Conservation (phyloP, 78 protist genomes). For the Speleostelium caveatum region DNA sequence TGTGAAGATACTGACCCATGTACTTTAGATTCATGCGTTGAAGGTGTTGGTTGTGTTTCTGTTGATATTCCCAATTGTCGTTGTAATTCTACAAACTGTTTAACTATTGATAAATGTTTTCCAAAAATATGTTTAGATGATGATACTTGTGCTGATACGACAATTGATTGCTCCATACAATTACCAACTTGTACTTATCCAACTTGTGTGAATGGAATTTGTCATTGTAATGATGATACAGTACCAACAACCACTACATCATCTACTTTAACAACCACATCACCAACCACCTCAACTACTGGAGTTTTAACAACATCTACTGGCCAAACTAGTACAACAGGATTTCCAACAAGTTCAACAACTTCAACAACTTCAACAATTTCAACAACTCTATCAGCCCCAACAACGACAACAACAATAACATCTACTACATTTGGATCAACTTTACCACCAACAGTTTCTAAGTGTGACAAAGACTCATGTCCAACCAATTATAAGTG, state of each 20-base stretch:
- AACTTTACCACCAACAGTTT: too few relatives aligned
- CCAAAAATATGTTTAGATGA: conserved; percentile 7
- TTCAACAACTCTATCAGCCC: background rate
- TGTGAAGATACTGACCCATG: conserved; percentile 2
- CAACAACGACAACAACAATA: background rate
- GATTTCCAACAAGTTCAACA: background rate
- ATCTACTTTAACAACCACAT: background rate
- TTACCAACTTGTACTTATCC: background rate
- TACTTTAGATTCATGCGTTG: background rate
- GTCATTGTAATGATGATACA: background rate
- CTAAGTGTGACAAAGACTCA: background rate
- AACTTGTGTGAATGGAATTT: background rate
- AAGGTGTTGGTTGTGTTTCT: background rate
- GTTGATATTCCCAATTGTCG: background rate
- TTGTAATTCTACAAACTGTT: background rate
- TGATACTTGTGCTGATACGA: background rate
- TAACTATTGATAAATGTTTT: background rate
- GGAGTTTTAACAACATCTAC: background rate
- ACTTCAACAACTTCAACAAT: background rate
- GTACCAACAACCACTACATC: background rate
- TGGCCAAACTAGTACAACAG: background rate
- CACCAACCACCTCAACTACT: background rate
- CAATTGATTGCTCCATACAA: background rate
- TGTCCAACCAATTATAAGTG: background rate
- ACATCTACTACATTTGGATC: background rate